phyloP scores from a whole-genome alignment of 805 yeast genomes.

The Ogataea philodendri region DNA sequence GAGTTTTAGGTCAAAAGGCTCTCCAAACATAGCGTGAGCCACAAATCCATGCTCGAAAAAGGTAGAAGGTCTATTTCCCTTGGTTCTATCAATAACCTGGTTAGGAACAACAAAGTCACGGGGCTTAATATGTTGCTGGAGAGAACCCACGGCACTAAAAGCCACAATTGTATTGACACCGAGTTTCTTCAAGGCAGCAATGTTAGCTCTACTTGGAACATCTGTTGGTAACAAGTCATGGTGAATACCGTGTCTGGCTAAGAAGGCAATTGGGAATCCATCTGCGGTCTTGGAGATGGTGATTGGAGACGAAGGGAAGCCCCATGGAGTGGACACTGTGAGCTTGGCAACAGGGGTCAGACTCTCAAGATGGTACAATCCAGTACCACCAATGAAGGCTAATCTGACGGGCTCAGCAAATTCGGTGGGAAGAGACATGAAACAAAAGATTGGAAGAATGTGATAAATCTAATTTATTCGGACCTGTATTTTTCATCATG shows the following conservation, averaged over 20 bases:
- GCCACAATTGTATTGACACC: constrained; percentile 90
- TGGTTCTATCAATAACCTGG: constrained; percentile 95
- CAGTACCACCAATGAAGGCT: constrained; percentile 97
- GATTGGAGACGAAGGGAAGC: constrained; percentile 89
- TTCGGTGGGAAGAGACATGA: constrained; percentile 25
- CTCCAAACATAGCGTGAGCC: constrained; percentile 97
- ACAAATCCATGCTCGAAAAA: constrained; percentile 91
- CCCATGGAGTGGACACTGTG: constrained; percentile 93
- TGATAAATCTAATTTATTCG: too few relatives aligned
- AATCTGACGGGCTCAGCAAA: constrained; percentile 68
- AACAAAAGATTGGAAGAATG: constrained; percentile 2
- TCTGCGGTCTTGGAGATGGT: constrained; percentile 75
- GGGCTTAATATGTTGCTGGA: constrained; percentile 85
- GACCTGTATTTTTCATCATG: constrained; percentile 4
- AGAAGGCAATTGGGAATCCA: constrained; percentile 87
- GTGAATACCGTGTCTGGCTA: constrained; percentile 90
- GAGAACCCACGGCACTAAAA: constrained; percentile 94
- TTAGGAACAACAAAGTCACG: constrained; percentile 96
- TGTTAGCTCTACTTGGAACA: constrained; percentile 91
- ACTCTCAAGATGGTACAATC: constrained; percentile 83
- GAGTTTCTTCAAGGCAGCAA: constrained; percentile 86
- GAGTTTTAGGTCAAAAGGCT: constrained; percentile 83
- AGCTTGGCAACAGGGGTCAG: constrained; percentile 83
- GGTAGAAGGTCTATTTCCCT: constrained; percentile 87
- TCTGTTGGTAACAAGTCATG: constrained; percentile 89